phyloP scores from a whole-genome alignment of 2,329 filamentous ascomycete genomes.

The Zasmidium angulare region DNA sequence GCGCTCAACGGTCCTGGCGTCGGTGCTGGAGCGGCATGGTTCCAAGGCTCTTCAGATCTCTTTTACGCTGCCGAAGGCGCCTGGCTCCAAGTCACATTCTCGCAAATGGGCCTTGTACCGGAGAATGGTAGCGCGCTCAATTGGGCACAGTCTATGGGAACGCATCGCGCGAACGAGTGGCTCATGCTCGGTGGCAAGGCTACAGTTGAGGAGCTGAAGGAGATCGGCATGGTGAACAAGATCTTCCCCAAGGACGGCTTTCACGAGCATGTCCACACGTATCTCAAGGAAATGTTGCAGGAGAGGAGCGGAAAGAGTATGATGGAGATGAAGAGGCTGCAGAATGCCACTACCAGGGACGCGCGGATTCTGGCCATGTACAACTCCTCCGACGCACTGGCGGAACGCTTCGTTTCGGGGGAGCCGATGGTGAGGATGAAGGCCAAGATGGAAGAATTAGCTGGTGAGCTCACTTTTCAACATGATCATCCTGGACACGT shows the following conservation, averaged over 20 bases:
- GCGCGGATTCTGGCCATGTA: slow-evolving; percentile 26
- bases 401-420: slow-evolving; percentile 30
- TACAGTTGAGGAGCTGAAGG: slow-evolving; percentile 26
- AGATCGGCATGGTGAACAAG: slow-evolving; percentile 29
- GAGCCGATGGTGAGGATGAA: slow-evolving; percentile 30
- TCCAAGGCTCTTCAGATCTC: slow-evolving; percentile 28
- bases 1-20: slow-evolving; percentile 30
- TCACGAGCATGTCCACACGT: slow-evolving; percentile 24
- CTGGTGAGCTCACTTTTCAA: slow-evolving; percentile 21
- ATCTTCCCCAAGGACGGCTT: slow-evolving; percentile 29
- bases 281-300: slow-evolving; percentile 26
- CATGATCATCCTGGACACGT: not conserved
- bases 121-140: slow-evolving; percentile 27
- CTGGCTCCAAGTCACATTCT: slow-evolving; percentile 31
- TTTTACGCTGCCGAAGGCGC: slow-evolving; percentile 29
- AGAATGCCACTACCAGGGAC: slow-evolving; percentile 24
- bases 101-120: slow-evolving; percentile 28
- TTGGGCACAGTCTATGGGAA: slow-evolving; percentile 28
- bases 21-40: slow-evolving; percentile 31
- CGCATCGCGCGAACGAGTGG: slow-evolving; percentile 30
- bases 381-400: slow-evolving; percentile 25
- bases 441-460: slow-evolving; percentile 30
- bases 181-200: slow-evolving; percentile 30
- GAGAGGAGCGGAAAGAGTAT: slow-evolving; percentile 27
- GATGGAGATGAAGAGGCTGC: slow-evolving; percentile 32